These are phyloP conservation scores for Candida xiaguanensis DNA, from an alignment of 805 yeast genomes.

Conservation along the genomic window DNA sequence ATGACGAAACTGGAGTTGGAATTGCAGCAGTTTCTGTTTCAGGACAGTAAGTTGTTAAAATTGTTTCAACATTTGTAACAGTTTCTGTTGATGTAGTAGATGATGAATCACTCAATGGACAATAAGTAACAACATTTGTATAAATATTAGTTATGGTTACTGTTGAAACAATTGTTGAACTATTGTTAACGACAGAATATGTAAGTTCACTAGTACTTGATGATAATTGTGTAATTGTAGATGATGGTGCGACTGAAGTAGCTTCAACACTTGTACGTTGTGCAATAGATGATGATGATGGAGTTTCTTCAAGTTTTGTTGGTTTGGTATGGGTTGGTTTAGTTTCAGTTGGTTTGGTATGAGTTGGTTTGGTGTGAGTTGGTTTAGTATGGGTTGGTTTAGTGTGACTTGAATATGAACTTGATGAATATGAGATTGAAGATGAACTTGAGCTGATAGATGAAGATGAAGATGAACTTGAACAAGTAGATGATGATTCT, in stretches of 20 bases:
- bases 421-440: background rate
- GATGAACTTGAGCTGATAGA: background rate
- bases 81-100: background rate
- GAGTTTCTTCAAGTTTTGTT: background rate
- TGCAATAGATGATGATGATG: background rate
- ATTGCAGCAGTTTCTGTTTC: background rate
- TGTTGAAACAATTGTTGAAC: background rate
- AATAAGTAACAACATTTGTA: slow-evolving; percentile 2
- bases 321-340: background rate
- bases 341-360: background rate
- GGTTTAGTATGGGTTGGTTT: background rate
- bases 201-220: background rate
- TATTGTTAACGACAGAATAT: background rate
- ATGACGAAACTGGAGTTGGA: background rate
- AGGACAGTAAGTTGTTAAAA: slow-evolving; percentile 2
- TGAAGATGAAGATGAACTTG: background rate
- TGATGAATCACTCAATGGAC: slow-evolving; percentile 3
- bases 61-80: slow-evolving; percentile 1
- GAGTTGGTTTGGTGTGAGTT: background rate
- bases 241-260: background rate
- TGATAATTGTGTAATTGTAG: background rate
- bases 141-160: slow-evolving; percentile 1
- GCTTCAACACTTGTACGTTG: background rate
- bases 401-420: background rate
- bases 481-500: background rate